A percentile compares a stretch with the other conserved stretches of the same genome.
Conservation (phyloP, 257 asterid genomes). For the Przewalskia tangutica region DNA sequence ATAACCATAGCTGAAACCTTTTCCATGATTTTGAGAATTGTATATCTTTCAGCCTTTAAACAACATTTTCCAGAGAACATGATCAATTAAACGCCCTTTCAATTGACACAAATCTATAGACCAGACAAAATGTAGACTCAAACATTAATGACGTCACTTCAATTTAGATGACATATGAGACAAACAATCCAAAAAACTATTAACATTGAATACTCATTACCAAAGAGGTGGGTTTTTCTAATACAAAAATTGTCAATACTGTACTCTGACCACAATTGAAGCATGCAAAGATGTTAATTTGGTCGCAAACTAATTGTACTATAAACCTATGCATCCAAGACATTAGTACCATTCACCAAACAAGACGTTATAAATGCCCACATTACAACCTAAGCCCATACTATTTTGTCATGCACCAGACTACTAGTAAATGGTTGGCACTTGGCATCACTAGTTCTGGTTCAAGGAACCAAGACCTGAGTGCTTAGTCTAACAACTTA, state of each 20-base stretch:
- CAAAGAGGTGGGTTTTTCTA: neutral
- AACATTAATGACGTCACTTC: neutral
- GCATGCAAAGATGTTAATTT: neutral
- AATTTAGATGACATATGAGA: neutral
- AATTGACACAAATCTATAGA: slow-evolving; percentile 1
- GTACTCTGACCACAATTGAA: neutral
- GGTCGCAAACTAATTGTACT: neutral
- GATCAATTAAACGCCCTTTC: neutral
- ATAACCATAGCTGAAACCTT: neutral
- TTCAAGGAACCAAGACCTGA: neutral
- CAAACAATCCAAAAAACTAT: neutral
- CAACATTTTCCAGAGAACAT: neutral
- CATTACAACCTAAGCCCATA: neutral
- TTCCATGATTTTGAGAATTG: neutral
- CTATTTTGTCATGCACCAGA: neutral
- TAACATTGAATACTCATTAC: neutral
- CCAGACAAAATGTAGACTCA: neutral
- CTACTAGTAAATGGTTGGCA: neutral
- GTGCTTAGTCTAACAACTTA: neutral
- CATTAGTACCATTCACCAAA: neutral
- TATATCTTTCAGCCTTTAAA: neutral
- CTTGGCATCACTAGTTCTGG: neutral
- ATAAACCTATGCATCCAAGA: neutral
- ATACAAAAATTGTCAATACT: neutral
- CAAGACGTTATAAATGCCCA: neutral